Conservation (phyloP, 73 alveolate species). For the Paramecium tetraurelia region DNA sequence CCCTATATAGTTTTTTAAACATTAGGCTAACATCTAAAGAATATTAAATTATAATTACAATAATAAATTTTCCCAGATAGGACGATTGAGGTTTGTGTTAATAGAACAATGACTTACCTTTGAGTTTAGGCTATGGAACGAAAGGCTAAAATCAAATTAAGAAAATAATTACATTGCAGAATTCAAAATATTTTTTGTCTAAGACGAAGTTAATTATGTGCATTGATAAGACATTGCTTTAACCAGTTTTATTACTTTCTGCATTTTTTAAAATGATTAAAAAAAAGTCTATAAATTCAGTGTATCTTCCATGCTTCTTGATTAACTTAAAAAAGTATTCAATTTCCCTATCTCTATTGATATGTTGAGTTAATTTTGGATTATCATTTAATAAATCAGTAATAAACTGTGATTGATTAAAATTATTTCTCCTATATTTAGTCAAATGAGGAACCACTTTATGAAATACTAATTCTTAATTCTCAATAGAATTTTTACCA, state of each 20-base stretch:
- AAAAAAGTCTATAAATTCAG: constrained; percentile 25
- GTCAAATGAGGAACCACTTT: background rate
- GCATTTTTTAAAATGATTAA: background rate
- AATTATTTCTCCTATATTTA: background rate
- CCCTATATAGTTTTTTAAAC: background rate
- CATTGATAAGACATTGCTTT: background rate
- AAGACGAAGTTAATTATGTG: background rate
- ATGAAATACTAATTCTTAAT: background rate
- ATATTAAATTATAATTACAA: background rate
- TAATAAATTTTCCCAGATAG: background rate
- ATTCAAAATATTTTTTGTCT: background rate
- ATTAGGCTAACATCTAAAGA: background rate
- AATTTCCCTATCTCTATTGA: background rate
- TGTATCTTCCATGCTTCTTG: constrained; percentile 21
- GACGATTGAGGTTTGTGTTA: background rate
- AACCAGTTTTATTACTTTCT: background rate
- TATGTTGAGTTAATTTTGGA: background rate
- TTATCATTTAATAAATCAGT: background rate
- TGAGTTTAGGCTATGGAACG: background rate
- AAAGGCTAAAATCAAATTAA: background rate
- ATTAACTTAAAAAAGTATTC: background rate
- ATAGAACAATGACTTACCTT: constrained; percentile 18
- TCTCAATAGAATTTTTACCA: background rate
- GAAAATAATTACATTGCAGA: background rate
- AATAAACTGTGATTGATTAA: background rate